A percentile compares a stretch with the other conserved stretches of the same genome.
Conservation (phyloP, 306 rosid genomes). For the Neltuma alba region DNA sequence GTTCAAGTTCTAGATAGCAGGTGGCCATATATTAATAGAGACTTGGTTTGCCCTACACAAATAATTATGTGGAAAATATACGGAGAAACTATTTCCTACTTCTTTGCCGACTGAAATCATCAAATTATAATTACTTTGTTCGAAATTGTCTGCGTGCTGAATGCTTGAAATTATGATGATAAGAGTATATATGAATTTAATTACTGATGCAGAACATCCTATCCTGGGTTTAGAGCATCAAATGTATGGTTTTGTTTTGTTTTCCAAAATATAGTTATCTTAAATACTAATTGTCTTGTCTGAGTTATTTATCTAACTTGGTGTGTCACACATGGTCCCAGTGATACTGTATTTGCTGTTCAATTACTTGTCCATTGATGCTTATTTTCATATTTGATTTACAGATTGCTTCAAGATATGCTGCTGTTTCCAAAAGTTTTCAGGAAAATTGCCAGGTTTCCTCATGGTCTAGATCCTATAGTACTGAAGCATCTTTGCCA, state of each 20-base stretch:
- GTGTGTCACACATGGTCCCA: conserved; percentile 11
- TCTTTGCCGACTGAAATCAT: neutral
- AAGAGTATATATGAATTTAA: neutral
- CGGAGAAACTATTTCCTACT: neutral
- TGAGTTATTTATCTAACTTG: conserved; percentile 14
- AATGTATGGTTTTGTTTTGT: conserved; percentile 1
- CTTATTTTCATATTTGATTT: conserved; percentile 18
- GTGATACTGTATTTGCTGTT: neutral
- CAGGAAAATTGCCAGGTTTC: conserved; percentile 53
- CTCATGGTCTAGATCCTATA: conserved; percentile 48
- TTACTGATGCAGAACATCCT: neutral
- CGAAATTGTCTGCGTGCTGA: neutral
- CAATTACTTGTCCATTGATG: conserved; percentile 11
- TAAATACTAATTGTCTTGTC: neutral
- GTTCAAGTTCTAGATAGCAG: neutral
- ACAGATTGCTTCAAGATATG: conserved; percentile 64
- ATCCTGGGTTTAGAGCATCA: conserved; percentile 23
- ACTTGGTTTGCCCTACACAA: neutral
- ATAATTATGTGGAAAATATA: neutral
- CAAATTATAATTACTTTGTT: neutral
- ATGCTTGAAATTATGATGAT: neutral
- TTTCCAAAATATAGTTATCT: neutral
- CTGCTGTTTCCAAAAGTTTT: conserved; percentile 45
- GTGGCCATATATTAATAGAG: neutral
- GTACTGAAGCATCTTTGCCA: conserved; percentile 58